Percentiles rank a stretch among this genome's conserved stretches.
phyloP scores from a whole-genome alignment of 2,329 filamentous ascomycete species.

The Arthroderma uncinatum region DNA sequence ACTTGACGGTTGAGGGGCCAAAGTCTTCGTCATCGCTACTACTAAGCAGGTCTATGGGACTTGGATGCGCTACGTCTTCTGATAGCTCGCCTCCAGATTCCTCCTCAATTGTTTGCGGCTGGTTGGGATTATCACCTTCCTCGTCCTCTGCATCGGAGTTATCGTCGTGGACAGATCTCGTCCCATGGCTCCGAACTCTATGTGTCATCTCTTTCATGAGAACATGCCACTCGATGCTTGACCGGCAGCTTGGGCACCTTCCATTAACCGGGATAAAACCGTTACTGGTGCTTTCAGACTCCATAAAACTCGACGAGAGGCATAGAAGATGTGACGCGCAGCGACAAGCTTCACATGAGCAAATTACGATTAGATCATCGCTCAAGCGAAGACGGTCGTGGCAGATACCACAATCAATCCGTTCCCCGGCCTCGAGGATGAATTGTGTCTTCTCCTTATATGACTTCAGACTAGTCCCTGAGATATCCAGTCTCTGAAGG shows the following conservation, averaged over 20 bases:
- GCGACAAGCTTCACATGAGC: conserved; percentile 39
- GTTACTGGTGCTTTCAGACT: conserved; percentile 26
- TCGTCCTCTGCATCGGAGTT: conserved; percentile 11
- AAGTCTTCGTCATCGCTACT: background rate
- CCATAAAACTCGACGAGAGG: conserved; percentile 42
- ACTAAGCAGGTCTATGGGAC: background rate
- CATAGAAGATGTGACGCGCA: conserved; percentile 46
- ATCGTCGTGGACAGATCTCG: conserved; percentile 38
- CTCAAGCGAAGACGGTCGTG: conserved; percentile 26
- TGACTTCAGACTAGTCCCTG: conserved; percentile 40
- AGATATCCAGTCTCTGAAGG: conserved; percentile 40
- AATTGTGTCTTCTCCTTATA: conserved; percentile 43
- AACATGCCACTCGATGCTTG: conserved; percentile 55
- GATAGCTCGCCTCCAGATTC: background rate
- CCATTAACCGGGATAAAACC: conserved; percentile 57
- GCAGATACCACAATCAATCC: conserved; percentile 42
- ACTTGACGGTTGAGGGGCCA: background rate
- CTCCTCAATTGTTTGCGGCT: background rate
- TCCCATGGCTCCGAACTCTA: conserved; percentile 48
- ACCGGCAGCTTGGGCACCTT: conserved; percentile 58
- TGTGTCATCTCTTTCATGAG: conserved; percentile 76
- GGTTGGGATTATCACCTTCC: background rate
- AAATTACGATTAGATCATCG: conserved; percentile 40
- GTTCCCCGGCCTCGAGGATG: conserved; percentile 30
- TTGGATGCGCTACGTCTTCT: background rate